Conservation (phyloP, 768 basidiomycete species). For the Boletellus emodensis region DNA sequence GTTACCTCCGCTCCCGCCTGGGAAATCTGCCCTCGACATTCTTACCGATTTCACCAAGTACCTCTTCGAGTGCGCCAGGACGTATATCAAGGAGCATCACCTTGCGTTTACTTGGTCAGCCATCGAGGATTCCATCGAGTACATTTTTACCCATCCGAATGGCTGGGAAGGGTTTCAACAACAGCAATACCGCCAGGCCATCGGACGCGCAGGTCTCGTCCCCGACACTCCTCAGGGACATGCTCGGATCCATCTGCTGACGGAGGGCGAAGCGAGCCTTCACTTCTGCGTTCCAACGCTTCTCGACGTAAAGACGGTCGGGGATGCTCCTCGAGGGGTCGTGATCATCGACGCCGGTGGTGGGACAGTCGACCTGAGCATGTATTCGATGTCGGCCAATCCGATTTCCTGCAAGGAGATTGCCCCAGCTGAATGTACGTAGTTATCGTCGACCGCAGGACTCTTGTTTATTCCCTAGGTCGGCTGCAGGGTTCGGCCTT, state of each 20-base stretch:
- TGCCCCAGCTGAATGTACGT: conserved; percentile 28
- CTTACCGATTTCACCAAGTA: too few species aligned
- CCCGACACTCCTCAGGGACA: neutral
- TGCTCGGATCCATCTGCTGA: conserved; percentile 19
- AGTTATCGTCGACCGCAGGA: rapidly evolving
- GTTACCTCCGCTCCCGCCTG: conserved; percentile 29
- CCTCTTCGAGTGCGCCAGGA: too few species aligned
- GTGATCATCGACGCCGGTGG: conserved; percentile 45
- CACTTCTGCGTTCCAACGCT: conserved; percentile 41
- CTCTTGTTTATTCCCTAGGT: conserved; percentile 24
- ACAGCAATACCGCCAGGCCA: too few species aligned
- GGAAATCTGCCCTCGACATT: too few species aligned
- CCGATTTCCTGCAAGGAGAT: conserved; percentile 31
- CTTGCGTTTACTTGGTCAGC: conserved; percentile 3
- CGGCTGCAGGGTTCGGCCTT: conserved; percentile 45
- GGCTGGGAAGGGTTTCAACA: too few species aligned
- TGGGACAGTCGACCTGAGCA: conserved; percentile 36
- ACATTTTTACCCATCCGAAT: neutral
- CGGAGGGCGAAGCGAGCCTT: conserved; percentile 24
- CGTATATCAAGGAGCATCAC: too few species aligned
- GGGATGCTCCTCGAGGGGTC: conserved; percentile 28
- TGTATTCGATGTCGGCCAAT: conserved; percentile 24
- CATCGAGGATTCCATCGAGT: conserved; percentile 11
- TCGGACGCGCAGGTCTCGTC: too few species aligned
- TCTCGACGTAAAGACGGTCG: neutral